Evolutionary conservation across 805 yeast species (phyloP).

Genomic region (Candida endomychidarum): DNA sequence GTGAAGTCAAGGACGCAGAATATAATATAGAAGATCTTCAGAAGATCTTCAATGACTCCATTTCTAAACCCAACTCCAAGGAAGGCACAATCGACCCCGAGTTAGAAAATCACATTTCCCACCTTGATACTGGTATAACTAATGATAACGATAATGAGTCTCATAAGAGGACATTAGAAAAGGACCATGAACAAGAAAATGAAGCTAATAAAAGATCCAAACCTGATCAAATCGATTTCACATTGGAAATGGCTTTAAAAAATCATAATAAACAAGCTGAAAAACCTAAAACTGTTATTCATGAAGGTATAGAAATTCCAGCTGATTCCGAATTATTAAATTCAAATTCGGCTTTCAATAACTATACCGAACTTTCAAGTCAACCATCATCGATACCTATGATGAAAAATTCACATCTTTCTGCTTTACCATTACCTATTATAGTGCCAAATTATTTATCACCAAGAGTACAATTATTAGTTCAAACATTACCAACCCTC

Average conservation of each 20-base stretch:
- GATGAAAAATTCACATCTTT: constrained; percentile 49
- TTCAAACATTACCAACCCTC: constrained; percentile 70
- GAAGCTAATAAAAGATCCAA: not conserved
- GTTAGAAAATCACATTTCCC: constrained; percentile 1
- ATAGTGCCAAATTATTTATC: constrained; percentile 58
- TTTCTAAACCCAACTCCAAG: not conserved
- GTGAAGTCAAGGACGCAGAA: constrained; percentile 7
- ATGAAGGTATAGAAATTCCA: constrained; percentile 29
- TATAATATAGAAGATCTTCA: constrained; percentile 15
- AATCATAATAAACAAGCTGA: not conserved
- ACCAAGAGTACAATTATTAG: constrained; percentile 60
- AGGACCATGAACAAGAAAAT: constrained; percentile 4
- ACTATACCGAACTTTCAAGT: constrained; percentile 41
- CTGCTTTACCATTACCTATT: constrained; percentile 59
- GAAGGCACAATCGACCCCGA: constrained; percentile 6
- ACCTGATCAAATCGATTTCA: constrained; percentile 15
- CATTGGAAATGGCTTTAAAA: constrained; percentile 19
- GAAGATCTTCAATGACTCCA: constrained; percentile 16
- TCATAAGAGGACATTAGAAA: too few species aligned
- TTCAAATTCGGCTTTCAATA: constrained; percentile 40
- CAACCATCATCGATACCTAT: constrained; percentile 37
- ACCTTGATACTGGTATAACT: not conserved
- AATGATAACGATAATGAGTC: constrained; percentile 1
- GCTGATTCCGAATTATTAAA: constrained; percentile 43
- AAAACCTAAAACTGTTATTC: constrained; percentile 18